Evolutionary conservation across 306 rosid species (phyloP), one percentile per base, ranked within the genome.

Genomic region (Cicer bijugum): DNA sequence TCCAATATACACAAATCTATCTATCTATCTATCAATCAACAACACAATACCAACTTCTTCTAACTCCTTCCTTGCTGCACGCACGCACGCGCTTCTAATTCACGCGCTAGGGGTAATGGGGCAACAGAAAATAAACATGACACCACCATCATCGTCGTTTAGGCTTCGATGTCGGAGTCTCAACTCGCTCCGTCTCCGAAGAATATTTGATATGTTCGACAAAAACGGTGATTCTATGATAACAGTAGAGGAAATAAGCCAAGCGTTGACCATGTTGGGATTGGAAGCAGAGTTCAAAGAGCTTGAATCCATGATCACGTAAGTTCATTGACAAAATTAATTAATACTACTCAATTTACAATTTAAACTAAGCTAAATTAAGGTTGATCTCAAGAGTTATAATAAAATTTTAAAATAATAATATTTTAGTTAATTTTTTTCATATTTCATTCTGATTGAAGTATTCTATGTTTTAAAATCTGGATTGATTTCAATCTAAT

Each of bases 141-240:
- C 43, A 9, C 2, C 77, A 2, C 53, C 84, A 4, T 67, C 77
- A 0, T 11, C 28, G 5, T 89, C 97, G 7, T 92, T 92, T 71
- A 77, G 89, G 2, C 95, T 92, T 4, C 90, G 97, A 1, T 9
- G 79, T 43, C 65, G 73, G 8, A 92, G 97, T 69, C 86, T 86
- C 3, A 85, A 88, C 47, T 78, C 90, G 7, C 78, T 91, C 1
- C 87, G 97, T 3, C 96, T 89, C 33, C 86, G 89, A 4, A 91
- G 96, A 17, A 82, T 93, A 23, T 93, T 90, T 16, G 93, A 93
- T 12, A 67, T 88, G 55, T 93, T 88, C 51, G 98, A 93, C 84
- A 85, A 87, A 67, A 88, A 93, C 78, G 80, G 74, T 0, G 98
- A 90, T 72, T 84, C 82, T 4, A 35, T 80, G 33, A 85, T 93